These are phyloP conservation scores for Ceratorhiza oryzae-sativae DNA, from an alignment of 1,284 basidiomycete species.

Conservation along the genomic window DNA sequence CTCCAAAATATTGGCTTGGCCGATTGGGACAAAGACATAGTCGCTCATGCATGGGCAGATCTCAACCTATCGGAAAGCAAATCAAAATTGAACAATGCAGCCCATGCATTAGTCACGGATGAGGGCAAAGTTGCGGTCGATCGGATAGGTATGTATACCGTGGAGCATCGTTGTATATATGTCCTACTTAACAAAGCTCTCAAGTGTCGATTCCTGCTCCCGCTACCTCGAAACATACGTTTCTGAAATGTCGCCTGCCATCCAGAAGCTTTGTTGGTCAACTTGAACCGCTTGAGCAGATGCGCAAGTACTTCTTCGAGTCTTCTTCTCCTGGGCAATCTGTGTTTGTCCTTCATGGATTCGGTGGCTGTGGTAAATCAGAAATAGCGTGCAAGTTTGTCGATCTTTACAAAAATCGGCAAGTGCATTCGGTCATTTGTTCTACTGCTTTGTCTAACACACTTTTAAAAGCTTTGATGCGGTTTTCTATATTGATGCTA, in stretches of 20 bases:
- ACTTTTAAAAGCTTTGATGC: background rate
- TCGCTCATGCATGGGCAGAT: background rate
- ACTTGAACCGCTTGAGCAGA: background rate
- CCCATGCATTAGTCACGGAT: background rate
- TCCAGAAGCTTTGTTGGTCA: slow-evolving; percentile 2
- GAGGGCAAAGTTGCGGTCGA: background rate
- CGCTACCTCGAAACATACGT: background rate
- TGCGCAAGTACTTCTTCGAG: background rate
- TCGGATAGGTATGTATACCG: background rate
- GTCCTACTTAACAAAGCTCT: background rate
- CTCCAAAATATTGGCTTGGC: background rate
- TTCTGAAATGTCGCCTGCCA: background rate
- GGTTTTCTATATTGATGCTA: slow-evolving; percentile 27
- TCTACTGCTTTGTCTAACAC: too few species aligned
- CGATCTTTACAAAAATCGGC: background rate
- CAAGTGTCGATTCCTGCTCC: background rate
- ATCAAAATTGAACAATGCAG: background rate
- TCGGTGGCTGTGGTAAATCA: slow-evolving; percentile 13
- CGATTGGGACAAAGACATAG: background rate
- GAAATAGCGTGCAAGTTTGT: slow-evolving; percentile 16
- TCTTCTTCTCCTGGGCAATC: background rate
- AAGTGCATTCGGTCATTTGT: background rate
- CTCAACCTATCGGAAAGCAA: background rate
- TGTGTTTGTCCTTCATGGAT: slow-evolving; percentile 19
- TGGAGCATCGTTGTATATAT: background rate